Evolutionary conservation across 2,329 filamentous ascomycete species (phyloP).

Genomic region (Aspergillus sp.): DNA sequence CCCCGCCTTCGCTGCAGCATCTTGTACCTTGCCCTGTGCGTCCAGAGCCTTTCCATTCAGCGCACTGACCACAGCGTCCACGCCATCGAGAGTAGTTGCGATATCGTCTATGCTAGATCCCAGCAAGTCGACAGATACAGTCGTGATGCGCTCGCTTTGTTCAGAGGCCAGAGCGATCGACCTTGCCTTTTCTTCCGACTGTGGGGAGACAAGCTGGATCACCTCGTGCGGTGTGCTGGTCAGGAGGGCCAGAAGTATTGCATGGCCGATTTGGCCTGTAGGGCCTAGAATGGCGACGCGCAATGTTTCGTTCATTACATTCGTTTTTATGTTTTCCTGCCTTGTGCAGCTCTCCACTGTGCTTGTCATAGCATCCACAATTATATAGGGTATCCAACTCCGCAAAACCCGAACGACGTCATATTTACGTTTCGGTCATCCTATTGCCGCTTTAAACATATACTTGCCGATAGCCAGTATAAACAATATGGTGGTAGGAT

Average conservation of each 20-base stretch:
- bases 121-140: background rate
- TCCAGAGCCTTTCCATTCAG: conserved; percentile 20
- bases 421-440: background rate
- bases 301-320: too few species aligned
- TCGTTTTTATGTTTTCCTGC: too few species aligned
- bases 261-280: conserved; percentile 12
- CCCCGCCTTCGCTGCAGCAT: conserved; percentile 23
- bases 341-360: too few species aligned
- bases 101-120: background rate
- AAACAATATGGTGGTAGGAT: too few species aligned
- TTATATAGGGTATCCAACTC: background rate
- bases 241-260: conserved; percentile 7
- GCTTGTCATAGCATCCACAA: too few species aligned
- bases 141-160: conserved; percentile 19
- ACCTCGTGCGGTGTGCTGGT: background rate
- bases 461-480: too few species aligned
- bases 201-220: background rate
- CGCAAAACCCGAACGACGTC: background rate
- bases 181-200: background rate
- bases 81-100: conserved; percentile 12
- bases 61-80: conserved; percentile 23
- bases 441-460: too few species aligned
- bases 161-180: conserved; percentile 17
- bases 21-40: conserved; percentile 19
- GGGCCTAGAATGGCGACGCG: conserved; percentile 9